Percentiles rank a stretch among this genome's conserved stretches.
These are phyloP conservation scores for Cystobasidium sp. DNA, from an alignment of 1,284 basidiomycete species.

Conservation along the genomic window DNA sequence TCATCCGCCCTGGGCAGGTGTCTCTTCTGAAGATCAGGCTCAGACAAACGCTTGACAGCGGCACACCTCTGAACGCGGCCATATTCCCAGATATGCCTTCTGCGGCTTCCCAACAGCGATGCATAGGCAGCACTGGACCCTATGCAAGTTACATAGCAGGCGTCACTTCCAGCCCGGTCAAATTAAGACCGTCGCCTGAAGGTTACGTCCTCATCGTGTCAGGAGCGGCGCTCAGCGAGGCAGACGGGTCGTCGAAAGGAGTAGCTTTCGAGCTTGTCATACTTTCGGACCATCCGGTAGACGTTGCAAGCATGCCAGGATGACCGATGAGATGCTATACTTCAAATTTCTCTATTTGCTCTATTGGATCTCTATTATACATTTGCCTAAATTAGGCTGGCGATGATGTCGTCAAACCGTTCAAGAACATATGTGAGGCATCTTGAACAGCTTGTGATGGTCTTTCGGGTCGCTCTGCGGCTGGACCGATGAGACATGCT, in stretches of 20 bases:
- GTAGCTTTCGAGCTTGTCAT: background rate
- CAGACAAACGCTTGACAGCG: background rate
- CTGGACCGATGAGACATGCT: background rate
- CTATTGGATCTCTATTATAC: slow-evolving; percentile 5
- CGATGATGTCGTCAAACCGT: background rate
- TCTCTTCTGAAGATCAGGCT: background rate
- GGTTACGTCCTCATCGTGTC: slow-evolving; percentile 21
- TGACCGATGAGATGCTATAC: background rate
- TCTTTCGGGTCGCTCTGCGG: background rate
- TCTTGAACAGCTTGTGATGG: background rate
- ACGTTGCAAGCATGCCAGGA: background rate
- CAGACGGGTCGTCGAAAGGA: background rate
- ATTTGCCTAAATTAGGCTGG: background rate
- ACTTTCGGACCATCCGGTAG: slow-evolving; percentile 21
- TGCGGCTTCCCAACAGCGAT: background rate
- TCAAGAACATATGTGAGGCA: background rate
- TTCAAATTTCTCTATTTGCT: background rate
- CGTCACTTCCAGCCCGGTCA: background rate
- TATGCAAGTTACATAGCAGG: slow-evolving; percentile 38
- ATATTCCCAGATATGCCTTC: background rate
- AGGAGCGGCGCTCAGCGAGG: background rate
- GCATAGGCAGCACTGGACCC: slow-evolving; percentile 16
- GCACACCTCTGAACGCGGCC: slow-evolving; percentile 10
- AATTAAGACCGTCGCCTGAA: slow-evolving; percentile 11
- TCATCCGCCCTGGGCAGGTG: background rate